Evolutionary conservation across 2,329 filamentous ascomycete species (phyloP).

Genomic region (Trichoderma hamatum): DNA sequence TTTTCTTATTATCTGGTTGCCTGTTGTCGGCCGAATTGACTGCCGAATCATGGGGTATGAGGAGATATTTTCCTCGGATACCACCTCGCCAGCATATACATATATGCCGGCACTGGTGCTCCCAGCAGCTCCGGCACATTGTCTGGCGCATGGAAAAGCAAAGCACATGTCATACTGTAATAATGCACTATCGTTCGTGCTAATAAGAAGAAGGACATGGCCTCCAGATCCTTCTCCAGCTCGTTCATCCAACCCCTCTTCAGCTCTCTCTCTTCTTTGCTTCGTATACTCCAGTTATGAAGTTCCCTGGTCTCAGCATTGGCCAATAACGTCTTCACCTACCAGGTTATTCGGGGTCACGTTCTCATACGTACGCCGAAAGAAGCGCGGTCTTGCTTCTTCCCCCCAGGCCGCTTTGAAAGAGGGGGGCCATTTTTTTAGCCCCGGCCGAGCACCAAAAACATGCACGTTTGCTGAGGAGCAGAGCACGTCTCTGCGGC

Average conservation of each 20-base stretch:
- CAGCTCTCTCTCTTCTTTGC: background rate
- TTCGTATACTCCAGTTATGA: background rate
- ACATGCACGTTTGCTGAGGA: background rate
- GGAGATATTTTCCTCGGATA: slow-evolving; percentile 3
- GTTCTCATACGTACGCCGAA: slow-evolving; percentile 14
- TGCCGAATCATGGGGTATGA: slow-evolving; percentile 10
- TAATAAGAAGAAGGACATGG: slow-evolving; percentile 7
- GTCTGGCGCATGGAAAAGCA: background rate
- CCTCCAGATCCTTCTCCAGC: slow-evolving; percentile 7
- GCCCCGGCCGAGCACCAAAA: background rate
- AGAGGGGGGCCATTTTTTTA: slow-evolving; percentile 7
- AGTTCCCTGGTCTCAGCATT: slow-evolving; percentile 3
- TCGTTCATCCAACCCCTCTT: background rate
- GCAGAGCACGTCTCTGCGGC: slow-evolving; percentile 15
- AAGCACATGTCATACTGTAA: background rate
- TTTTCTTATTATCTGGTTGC: background rate
- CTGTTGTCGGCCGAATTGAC: background rate
- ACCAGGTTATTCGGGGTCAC: slow-evolving; percentile 16
- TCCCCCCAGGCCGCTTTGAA: slow-evolving; percentile 10
- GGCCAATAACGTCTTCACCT: slow-evolving; percentile 4
- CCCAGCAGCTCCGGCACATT: background rate
- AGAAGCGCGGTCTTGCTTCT: background rate
- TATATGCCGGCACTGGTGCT: background rate
- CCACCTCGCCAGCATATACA: background rate
- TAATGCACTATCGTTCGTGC: background rate